Evolutionary conservation across 352 stramenopile genomes (phyloP), one percentile per base, ranked within the genome.

Genomic region (Phytophthora sp.): DNA sequence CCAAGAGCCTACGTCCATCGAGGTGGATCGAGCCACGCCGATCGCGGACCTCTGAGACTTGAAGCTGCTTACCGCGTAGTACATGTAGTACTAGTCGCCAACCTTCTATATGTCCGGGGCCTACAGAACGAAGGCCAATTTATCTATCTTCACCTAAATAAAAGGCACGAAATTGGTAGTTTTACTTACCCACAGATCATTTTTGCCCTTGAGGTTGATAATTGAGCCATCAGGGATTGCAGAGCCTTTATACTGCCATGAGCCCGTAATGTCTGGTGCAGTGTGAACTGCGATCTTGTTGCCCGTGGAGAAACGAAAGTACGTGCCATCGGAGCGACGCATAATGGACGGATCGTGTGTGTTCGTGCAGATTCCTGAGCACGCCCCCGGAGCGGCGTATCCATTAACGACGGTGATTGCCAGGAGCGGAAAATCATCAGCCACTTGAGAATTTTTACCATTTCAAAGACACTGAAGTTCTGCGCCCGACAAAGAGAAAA

Each of bases 1-100:
- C 76, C 76, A 84, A 8, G 73, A 74, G 11, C 74, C 74, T 2
- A 74, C 69, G 47, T 80, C 68, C 67, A 82, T 67, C 8, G 77
- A 79, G 3, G 27, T 67, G 3, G 74, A 85, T 3, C 62, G 71
- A 9, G 77, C 66, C 4, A 81, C 51, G 13, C 77, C 77, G 20
- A 85, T 74, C 15, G 74, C 77, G 12, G 77, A 85, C 30, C 57
- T 74, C 60, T 88, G 71, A 7, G 63, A 63, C 4, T 76, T 71
- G 31, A 87, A 81, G 23, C 64, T 72, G 45, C 76, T 83, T 33
- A 88, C 79, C 12, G 74, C 71, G 63, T 85, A 88, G 70, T 85
- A 81, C 11, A 85, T 49, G 51, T 88, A 88, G 76, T 82, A 88
- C 36, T 58, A 73, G 57, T 80, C 64, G n/a, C 68, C 75, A 7